A percentile compares a stretch with the other conserved stretches of the same genome.
These are phyloP conservation scores for Microdochium bolleyi DNA, from an alignment of 2,329 filamentous ascomycete species.

Conservation along the genomic window DNA sequence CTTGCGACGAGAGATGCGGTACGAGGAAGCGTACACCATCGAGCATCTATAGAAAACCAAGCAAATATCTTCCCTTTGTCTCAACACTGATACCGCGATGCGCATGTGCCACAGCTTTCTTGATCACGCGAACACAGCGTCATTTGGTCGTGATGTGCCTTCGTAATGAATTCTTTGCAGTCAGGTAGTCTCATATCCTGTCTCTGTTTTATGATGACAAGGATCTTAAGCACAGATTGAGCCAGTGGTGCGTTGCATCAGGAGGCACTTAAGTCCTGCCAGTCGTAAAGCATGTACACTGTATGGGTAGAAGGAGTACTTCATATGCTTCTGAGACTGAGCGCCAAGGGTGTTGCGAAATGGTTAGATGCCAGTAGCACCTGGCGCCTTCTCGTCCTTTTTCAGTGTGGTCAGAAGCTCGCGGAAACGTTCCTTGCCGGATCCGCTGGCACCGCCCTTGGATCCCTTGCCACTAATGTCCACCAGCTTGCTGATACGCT, in stretches of 20 bases:
- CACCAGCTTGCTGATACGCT: constrained; percentile 95
- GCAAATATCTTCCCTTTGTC: background rate
- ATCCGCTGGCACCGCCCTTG: constrained; percentile 79
- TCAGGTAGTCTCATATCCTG: background rate
- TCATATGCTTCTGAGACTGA: background rate
- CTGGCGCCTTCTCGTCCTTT: constrained; percentile 84
- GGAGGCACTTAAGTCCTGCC: background rate
- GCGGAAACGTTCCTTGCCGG: constrained; percentile 93
- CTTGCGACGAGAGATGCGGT: background rate
- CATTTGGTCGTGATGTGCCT: background rate
- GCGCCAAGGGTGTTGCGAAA: background rate
- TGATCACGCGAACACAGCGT: background rate
- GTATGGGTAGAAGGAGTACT: background rate
- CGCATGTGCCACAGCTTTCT: background rate
- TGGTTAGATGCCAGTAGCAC: constrained; percentile 52
- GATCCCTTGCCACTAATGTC: constrained; percentile 90
- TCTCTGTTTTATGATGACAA: background rate
- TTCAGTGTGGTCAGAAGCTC: constrained; percentile 79
- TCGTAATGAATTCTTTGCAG: constrained; percentile 1
- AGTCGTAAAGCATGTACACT: background rate
- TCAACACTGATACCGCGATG: background rate
- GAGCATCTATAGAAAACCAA: background rate
- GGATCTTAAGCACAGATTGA: background rate
- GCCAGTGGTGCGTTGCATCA: background rate
- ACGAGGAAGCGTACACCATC: background rate